Evolutionary conservation across 2,329 filamentous ascomycete species (phyloP).

Genomic region (Hypoxylon sp.): DNA sequence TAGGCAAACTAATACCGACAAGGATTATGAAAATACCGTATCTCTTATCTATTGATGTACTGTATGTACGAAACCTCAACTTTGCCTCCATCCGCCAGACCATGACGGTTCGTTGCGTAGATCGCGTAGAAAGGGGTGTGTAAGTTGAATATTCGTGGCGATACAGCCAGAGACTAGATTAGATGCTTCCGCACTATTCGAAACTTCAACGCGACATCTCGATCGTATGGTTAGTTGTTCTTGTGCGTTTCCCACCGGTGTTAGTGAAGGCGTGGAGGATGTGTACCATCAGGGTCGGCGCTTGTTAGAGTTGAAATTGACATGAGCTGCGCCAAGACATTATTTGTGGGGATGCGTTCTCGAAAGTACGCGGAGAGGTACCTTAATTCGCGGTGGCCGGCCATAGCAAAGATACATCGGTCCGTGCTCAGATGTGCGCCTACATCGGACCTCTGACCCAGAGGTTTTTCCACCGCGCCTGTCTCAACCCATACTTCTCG

Average conservation of each 20-base stretch:
- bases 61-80: background rate
- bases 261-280: constrained; percentile 2
- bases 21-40: constrained; percentile 9
- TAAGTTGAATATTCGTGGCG: background rate
- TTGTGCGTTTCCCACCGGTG: background rate
- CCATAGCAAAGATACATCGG: constrained; percentile 25
- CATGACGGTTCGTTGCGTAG: background rate
- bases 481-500: constrained; percentile 46
- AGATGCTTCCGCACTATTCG: background rate
- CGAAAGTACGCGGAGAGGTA: constrained; percentile 45
- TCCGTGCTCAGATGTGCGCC: constrained; percentile 45
- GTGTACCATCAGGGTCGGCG: constrained; percentile 33
- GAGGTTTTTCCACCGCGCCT: constrained; percentile 41
- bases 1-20: constrained; percentile 20
- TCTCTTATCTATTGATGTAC: constrained; percentile 10
- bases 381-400: background rate
- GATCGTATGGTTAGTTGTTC: background rate
- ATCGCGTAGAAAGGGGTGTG: background rate
- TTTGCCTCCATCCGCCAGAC: constrained; percentile 4
- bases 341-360: constrained; percentile 46
- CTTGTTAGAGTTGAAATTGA: constrained; percentile 46
- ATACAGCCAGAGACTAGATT: background rate
- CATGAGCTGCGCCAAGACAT: constrained; percentile 48
- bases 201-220: background rate
- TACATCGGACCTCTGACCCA: constrained; percentile 44